Percentiles rank a stretch among this genome's conserved stretches.
Conservation (phyloP, 192 early-diverging fungal genomes). For the Hyaloraphidium curvatum region DNA sequence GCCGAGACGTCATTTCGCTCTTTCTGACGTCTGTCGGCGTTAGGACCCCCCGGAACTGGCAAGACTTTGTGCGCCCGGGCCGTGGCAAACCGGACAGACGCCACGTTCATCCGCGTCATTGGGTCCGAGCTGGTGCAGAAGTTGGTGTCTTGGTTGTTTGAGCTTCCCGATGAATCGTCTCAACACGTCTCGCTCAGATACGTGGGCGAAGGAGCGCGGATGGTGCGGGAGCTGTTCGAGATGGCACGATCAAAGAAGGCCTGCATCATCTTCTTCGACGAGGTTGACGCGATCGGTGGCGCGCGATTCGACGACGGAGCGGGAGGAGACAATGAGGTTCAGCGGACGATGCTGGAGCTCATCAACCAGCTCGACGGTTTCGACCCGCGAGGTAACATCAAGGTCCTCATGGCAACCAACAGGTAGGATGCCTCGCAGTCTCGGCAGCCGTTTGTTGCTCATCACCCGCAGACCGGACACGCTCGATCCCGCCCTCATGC, state of each 20-base stretch:
- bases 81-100: conserved; percentile 97
- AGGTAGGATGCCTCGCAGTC: conserved; percentile 14
- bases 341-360: conserved; percentile 98
- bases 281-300: conserved; percentile 96
- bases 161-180: neutral
- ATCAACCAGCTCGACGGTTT: conserved; percentile 99
- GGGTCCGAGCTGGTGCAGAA: conserved; percentile 98
- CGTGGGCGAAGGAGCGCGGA: conserved; percentile 96
- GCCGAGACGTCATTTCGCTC: no score
- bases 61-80: conserved; percentile 96
- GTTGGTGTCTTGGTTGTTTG: conserved; percentile 9
- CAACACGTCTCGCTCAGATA: conserved; percentile 26
- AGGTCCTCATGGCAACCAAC: conserved; percentile 99
- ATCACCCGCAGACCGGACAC: conserved; percentile 61
- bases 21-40: no score
- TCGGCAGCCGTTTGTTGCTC: conserved; percentile 4
- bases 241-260: conserved; percentile 99
- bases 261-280: conserved; percentile 99
- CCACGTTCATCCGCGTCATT: conserved; percentile 98
- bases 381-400: conserved; percentile 98
- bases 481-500: conserved; percentile 87
- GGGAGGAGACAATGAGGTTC: conserved; percentile 98
- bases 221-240: conserved; percentile 98
- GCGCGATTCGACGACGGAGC: conserved; percentile 96
- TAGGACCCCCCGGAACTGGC: conserved; percentile 66